A percentile compares a stretch with the other conserved stretches of the same genome.
phyloP scores from a whole-genome alignment of 1,139 yeast species.

The Taphrina communis region DNA sequence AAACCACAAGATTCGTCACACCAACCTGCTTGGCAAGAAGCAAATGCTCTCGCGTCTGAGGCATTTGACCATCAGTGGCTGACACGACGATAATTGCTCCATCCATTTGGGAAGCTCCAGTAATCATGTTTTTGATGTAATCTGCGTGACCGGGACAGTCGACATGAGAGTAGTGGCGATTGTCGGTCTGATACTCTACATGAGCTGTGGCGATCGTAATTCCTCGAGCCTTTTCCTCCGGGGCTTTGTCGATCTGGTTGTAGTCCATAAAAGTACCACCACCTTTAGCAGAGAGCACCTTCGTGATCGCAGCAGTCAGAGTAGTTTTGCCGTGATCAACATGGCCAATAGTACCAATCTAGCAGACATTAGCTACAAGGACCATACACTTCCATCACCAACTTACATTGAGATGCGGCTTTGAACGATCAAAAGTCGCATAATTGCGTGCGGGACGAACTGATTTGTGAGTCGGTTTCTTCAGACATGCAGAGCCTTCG shows the following conservation, averaged over 20 bases:
- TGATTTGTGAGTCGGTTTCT: not conserved
- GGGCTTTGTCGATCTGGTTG: constrained; percentile 93
- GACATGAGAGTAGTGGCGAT: constrained; percentile 94
- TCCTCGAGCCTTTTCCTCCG: constrained; percentile 99
- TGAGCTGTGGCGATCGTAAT: constrained; percentile 97
- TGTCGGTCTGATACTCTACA: constrained; percentile 90
- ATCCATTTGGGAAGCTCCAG: constrained; percentile 99
- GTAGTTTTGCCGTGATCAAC: constrained; percentile 99
- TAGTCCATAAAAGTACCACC: constrained; percentile 95
- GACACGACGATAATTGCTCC: constrained; percentile 99
- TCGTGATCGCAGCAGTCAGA: constrained; percentile 97
- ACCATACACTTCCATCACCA: not conserved
- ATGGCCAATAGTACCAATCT: constrained; percentile 90
- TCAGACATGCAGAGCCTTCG: not conserved
- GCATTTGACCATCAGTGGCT: constrained; percentile 99
- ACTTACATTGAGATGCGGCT: constrained; percentile 81
- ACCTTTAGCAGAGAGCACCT: constrained; percentile 83
- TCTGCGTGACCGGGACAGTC: constrained; percentile 99
- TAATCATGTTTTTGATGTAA: constrained; percentile 97
- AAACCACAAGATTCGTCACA: constrained; percentile 95
- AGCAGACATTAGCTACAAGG: not conserved
- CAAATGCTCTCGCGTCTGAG: constrained; percentile 98
- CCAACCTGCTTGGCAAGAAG: constrained; percentile 99
- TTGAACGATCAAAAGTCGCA: constrained; percentile 79
- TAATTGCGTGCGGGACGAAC: constrained; percentile 7